Evolutionary conservation across 2,329 filamentous ascomycete species (phyloP).

Genomic region (Microsporum ferrugineum): DNA sequence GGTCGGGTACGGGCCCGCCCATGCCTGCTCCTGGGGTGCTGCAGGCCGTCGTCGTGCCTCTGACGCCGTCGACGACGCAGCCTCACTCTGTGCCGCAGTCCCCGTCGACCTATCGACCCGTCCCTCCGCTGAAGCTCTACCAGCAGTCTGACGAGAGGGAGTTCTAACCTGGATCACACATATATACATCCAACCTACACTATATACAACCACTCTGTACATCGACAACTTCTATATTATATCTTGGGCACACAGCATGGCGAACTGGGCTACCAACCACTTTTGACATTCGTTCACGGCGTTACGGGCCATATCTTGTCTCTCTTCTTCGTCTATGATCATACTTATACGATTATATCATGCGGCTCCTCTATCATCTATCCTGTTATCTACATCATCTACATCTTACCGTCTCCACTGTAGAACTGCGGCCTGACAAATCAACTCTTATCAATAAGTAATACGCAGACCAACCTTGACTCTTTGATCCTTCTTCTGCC

Average conservation of each 20-base stretch:
- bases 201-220: background rate
- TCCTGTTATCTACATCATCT: background rate
- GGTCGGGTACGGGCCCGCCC: slow-evolving; percentile 49
- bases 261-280: background rate
- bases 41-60: slow-evolving; percentile 17
- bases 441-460: too few relatives aligned
- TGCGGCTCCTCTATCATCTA: background rate
- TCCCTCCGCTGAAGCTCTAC: slow-evolving; percentile 6
- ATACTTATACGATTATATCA: too few relatives aligned
- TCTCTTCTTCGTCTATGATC: background rate
- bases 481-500: background rate
- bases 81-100: slow-evolving; percentile 1
- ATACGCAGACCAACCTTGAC: too few relatives aligned
- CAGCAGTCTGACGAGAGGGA: slow-evolving; percentile 5
- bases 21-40: slow-evolving; percentile 29
- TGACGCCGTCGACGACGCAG: background rate
- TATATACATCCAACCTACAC: background rate
- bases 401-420: background rate
- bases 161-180: background rate
- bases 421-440: too few relatives aligned
- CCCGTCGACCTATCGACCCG: background rate
- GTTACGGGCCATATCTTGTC: background rate
- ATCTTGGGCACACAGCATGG: background rate
- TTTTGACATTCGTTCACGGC: background rate
- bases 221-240: background rate